Evolutionary conservation across 1,139 yeast species (phyloP).

Genomic region (Zygoascus sp.): DNA sequence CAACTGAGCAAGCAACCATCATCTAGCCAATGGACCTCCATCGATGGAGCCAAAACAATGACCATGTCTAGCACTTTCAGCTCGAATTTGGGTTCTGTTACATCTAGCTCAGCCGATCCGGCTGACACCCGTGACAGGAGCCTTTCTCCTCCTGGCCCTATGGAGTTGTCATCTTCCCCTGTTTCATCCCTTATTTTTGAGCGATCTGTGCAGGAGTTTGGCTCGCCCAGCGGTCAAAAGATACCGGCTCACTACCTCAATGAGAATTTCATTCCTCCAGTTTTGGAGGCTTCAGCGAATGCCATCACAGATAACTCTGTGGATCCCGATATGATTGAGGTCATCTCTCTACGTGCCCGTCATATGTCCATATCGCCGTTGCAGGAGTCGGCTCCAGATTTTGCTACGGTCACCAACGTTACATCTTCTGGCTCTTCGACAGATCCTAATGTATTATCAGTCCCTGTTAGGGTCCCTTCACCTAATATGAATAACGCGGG

Average conservation of each 20-base stretch:
- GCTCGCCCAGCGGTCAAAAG: constrained; percentile 15
- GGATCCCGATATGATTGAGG: constrained; percentile 63
- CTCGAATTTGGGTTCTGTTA: constrained; percentile 12
- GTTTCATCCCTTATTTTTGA: constrained; percentile 39
- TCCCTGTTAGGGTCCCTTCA: background rate
- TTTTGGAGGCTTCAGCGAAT: constrained; percentile 72
- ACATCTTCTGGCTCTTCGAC: background rate
- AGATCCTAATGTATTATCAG: background rate
- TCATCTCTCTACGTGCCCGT: constrained; percentile 57
- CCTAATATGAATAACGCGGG: background rate
- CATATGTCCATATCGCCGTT: constrained; percentile 44
- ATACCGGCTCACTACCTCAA: constrained; percentile 43
- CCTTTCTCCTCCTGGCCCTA: constrained; percentile 7
- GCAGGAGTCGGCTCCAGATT: constrained; percentile 9
- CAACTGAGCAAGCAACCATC: background rate
- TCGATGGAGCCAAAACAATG: constrained; percentile 3
- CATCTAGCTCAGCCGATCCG: constrained; percentile 16
- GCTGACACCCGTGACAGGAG: constrained; percentile 7
- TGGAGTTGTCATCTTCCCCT: constrained; percentile 25
- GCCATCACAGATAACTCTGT: constrained; percentile 53
- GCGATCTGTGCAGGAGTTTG: constrained; percentile 38
- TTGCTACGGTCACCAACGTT: constrained; percentile 2
- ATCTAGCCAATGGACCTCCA: background rate
- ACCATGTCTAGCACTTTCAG: constrained; percentile 7
- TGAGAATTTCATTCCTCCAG: constrained; percentile 77